A percentile compares a stretch with the other conserved stretches of the same genome.
phyloP scores from a whole-genome alignment of 2,329 filamentous ascomycete species.

The Penicillium italicum region DNA sequence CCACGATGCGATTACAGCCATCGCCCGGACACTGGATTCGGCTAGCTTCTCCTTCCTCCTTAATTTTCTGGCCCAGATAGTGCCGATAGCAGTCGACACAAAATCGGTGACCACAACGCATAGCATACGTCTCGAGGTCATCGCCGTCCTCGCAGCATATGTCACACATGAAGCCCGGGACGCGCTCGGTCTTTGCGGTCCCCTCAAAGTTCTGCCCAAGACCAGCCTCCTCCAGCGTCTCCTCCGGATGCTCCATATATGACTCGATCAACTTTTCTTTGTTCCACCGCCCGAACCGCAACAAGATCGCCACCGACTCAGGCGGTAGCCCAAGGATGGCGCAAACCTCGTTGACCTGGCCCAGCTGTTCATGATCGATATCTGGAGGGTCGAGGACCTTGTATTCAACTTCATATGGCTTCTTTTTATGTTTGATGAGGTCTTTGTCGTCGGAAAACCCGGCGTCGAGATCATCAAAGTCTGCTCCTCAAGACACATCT shows the following conservation, averaged over 20 bases:
- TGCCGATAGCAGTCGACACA: slow-evolving; percentile 90
- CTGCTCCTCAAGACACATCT: slow-evolving; percentile 28
- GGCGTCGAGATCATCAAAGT: slow-evolving; percentile 58
- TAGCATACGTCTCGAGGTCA: slow-evolving; percentile 76
- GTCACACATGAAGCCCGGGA: slow-evolving; percentile 81
- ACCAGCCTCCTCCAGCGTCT: slow-evolving; percentile 79
- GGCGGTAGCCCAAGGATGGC: slow-evolving; percentile 84
- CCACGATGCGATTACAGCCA: slow-evolving; percentile 83
- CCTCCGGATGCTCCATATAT: slow-evolving; percentile 85
- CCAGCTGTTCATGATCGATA: slow-evolving; percentile 80
- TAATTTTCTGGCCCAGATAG: slow-evolving; percentile 89
- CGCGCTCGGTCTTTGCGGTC: slow-evolving; percentile 64
- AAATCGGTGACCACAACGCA: slow-evolving; percentile 92
- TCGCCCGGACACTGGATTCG: slow-evolving; percentile 90
- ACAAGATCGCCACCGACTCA: slow-evolving; percentile 84
- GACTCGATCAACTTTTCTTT: slow-evolving; percentile 91
- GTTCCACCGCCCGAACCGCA: slow-evolving; percentile 91
- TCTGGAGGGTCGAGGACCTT: slow-evolving; percentile 75
- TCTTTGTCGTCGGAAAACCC: slow-evolving; percentile 68
- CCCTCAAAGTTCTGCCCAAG: slow-evolving; percentile 62
- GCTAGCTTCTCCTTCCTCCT: slow-evolving; percentile 90
- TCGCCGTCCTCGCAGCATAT: slow-evolving; percentile 92
- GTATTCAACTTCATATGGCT: slow-evolving; percentile 79
- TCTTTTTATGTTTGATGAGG: slow-evolving; percentile 65
- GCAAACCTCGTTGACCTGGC: slow-evolving; percentile 84